Evolutionary conservation across 495 filamentous ascomycete species (phyloP).

Genomic region (Neurospora pannonica): DNA sequence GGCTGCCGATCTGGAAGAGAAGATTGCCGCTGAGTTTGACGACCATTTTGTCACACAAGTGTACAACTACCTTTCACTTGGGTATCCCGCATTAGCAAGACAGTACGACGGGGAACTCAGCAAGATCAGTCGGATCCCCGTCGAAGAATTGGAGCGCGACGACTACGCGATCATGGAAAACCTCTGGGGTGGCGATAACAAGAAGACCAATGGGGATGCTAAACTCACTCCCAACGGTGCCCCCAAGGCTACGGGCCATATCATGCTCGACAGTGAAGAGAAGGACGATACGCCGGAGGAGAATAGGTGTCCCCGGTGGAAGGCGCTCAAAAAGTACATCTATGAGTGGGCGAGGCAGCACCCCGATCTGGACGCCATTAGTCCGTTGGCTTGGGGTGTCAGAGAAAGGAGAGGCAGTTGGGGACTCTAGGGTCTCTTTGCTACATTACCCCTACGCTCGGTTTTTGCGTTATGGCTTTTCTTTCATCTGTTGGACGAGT

Average conservation of each 20-base stretch:
- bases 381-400: slow-evolving; percentile 59
- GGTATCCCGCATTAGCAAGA: slow-evolving; percentile 75
- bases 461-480: slow-evolving; percentile 1
- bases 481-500: background rate
- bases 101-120: slow-evolving; percentile 74
- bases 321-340: slow-evolving; percentile 71
- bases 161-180: slow-evolving; percentile 56
- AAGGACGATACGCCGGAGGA: slow-evolving; percentile 26
- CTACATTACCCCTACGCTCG: background rate
- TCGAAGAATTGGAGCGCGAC: slow-evolving; percentile 59
- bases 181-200: slow-evolving; percentile 38
- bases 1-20: slow-evolving; percentile 38
- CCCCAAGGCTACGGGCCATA: slow-evolving; percentile 21
- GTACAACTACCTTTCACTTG: slow-evolving; percentile 89
- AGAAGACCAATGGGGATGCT: slow-evolving; percentile 3
- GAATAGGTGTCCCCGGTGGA: slow-evolving; percentile 56
- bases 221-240: slow-evolving; percentile 26
- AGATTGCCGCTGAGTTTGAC: slow-evolving; percentile 57
- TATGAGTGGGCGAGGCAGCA: slow-evolving; percentile 77
- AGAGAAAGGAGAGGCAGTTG: slow-evolving; percentile 70
- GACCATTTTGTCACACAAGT: slow-evolving; percentile 89
- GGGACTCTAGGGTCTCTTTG: slow-evolving; percentile 47
- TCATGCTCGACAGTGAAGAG: slow-evolving; percentile 30
- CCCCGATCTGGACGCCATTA: slow-evolving; percentile 48
- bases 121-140: slow-evolving; percentile 58